Evolutionary conservation across 345 rosid genomes (phyloP).

Genomic region (Citrus mangshanensis): DNA sequence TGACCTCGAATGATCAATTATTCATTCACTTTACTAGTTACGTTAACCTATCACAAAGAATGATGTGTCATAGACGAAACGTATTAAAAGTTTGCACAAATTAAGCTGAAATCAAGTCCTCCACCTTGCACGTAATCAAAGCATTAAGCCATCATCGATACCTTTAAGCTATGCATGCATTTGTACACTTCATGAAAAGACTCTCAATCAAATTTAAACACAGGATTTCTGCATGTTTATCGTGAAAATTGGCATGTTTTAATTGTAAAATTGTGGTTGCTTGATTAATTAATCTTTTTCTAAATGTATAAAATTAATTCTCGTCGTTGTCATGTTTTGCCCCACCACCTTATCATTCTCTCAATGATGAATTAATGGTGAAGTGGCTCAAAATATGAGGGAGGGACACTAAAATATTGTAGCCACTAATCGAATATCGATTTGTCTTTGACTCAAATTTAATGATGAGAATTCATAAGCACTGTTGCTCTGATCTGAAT

Average conservation of each 20-base stretch:
- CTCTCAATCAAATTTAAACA: neutral
- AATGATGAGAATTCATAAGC: neutral
- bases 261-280: neutral
- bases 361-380: constrained; percentile 18
- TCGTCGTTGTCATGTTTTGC: constrained; percentile 6
- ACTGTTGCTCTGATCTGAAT: neutral
- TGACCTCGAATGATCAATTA: neutral
- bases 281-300: neutral
- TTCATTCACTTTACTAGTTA: neutral
- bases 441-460: neutral
- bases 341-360: constrained; percentile 28
- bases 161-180: neutral
- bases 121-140: constrained; percentile 10
- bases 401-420: neutral
- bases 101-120: neutral
- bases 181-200: neutral
- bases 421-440: constrained; percentile 4
- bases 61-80: neutral
- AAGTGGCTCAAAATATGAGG: constrained; percentile 3
- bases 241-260: neutral
- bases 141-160: neutral
- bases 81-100: neutral
- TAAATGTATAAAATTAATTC: neutral
- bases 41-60: neutral
- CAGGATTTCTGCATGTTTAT: neutral